Percentiles rank a stretch among this genome's conserved stretches.
Conservation (phyloP, 352 stramenopile genomes). For the Peronospora farinosa region DNA sequence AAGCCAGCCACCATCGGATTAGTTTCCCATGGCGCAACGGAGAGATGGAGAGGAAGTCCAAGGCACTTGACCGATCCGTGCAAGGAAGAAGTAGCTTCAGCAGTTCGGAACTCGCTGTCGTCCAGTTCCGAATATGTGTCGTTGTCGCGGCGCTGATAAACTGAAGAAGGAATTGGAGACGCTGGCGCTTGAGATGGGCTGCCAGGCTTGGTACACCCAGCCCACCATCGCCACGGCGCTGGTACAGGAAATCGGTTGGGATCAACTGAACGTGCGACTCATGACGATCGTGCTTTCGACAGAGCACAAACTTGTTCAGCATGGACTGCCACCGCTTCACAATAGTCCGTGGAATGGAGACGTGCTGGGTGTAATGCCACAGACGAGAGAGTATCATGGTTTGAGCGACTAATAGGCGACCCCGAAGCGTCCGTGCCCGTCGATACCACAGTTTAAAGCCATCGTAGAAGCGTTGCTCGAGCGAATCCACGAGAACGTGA, state of each 20-base stretch:
- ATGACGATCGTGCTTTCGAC: background rate
- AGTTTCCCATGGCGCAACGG: too few relatives aligned
- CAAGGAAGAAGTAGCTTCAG: background rate
- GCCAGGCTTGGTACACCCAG: background rate
- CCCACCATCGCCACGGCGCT: background rate
- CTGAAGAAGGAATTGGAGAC: background rate
- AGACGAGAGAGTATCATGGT: constrained; percentile 4
- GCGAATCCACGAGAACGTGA: background rate
- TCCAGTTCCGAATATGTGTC: background rate
- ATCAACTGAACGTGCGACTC: background rate
- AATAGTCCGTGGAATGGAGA: background rate
- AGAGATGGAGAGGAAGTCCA: constrained; percentile 1
- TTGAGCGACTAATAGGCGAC: constrained; percentile 3
- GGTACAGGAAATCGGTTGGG: background rate
- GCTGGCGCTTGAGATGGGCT: background rate
- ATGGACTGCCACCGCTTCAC: background rate
- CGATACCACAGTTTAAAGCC: constrained; percentile 2
- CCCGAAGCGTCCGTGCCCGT: background rate
- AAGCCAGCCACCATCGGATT: too few relatives aligned
- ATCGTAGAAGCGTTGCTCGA: background rate
- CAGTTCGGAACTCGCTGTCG: background rate
- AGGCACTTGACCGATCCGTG: background rate
- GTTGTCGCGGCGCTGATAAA: background rate
- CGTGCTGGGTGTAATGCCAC: constrained; percentile 3
- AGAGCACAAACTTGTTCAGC: background rate